phyloP scores from a whole-genome alignment of 1,284 basidiomycete genomes.

The Heliocybe sulcata region DNA sequence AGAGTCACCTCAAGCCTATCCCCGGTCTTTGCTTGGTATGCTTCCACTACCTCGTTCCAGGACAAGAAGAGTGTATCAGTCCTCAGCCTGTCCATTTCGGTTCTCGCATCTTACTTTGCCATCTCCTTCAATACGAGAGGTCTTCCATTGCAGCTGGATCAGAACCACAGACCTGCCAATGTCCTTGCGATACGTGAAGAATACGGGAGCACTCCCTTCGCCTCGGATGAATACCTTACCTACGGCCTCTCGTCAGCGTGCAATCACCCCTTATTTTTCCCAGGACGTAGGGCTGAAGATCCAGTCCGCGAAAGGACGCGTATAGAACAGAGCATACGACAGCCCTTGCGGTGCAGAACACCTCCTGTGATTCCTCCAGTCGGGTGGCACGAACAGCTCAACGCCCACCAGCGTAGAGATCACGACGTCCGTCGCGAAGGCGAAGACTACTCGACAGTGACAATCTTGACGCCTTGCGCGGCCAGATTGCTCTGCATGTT shows the following conservation, averaged over 20 bases:
- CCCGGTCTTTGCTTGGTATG: slow-evolving; percentile 10
- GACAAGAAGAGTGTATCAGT: slow-evolving; percentile 3
- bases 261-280: background rate
- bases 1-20: slow-evolving; percentile 10
- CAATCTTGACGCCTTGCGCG: slow-evolving; percentile 18
- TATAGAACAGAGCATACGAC: slow-evolving; percentile 20
- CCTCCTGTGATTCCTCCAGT: slow-evolving; percentile 8
- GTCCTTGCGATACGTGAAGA: slow-evolving; percentile 25
- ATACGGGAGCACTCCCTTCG: slow-evolving; percentile 20
- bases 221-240: slow-evolving; percentile 26
- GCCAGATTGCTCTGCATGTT: no score
- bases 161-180: slow-evolving; percentile 25
- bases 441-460: slow-evolving; percentile 23
- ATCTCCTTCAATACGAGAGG: slow-evolving; percentile 30
- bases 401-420: slow-evolving; percentile 29
- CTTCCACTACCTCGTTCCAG: slow-evolving; percentile 11
- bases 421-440: slow-evolving; percentile 25
- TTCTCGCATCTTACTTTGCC: slow-evolving; percentile 13
- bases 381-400: slow-evolving; percentile 26
- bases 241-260: background rate
- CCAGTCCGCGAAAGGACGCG: slow-evolving; percentile 15
- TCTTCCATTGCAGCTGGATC: slow-evolving; percentile 19
- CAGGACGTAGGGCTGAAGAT: slow-evolving; percentile 6
- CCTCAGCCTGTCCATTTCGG: background rate
- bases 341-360: slow-evolving; percentile 8